Evolutionary conservation across 2,329 filamentous ascomycete genomes (phyloP).

Genomic region (Claviceps pazoutovae): DNA sequence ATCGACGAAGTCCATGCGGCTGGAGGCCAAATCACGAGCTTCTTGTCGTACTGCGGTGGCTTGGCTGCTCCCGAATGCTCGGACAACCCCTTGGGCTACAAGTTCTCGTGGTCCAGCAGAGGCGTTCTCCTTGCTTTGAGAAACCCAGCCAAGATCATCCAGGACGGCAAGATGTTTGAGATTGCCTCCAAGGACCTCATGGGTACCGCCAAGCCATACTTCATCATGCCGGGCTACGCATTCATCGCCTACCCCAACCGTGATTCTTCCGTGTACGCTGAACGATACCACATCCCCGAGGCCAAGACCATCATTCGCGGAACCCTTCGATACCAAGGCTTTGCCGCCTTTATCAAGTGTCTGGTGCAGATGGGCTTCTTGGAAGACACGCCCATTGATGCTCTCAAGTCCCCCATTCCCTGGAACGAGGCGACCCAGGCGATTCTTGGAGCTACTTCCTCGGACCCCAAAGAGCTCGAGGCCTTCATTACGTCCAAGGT

Average conservation of each 20-base stretch:
- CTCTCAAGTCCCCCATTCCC: constrained; percentile 50
- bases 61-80: constrained; percentile 53
- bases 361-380: constrained; percentile 88
- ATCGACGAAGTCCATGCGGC: constrained; percentile 78
- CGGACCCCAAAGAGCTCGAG: constrained; percentile 53
- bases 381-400: constrained; percentile 50
- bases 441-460: constrained; percentile 56
- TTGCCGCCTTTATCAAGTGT: constrained; percentile 78
- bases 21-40: constrained; percentile 73
- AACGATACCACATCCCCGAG: constrained; percentile 86
- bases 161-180: constrained; percentile 62
- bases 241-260: constrained; percentile 92
- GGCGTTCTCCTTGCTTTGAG: constrained; percentile 78
- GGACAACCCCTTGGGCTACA: constrained; percentile 75
- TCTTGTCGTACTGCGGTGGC: constrained; percentile 67
- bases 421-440: constrained; percentile 80
- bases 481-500: constrained; percentile 64
- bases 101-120: constrained; percentile 63
- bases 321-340: constrained; percentile 75
- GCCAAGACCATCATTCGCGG: constrained; percentile 74
- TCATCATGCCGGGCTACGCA: constrained; percentile 73
- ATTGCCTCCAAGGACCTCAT: constrained; percentile 39
- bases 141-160: constrained; percentile 72
- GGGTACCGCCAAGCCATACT: constrained; percentile 58
- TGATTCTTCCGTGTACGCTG: constrained; percentile 74